phyloP scores from a whole-genome alignment of 2,329 filamentous ascomycete species.

The Fusarium cyanostomum region DNA sequence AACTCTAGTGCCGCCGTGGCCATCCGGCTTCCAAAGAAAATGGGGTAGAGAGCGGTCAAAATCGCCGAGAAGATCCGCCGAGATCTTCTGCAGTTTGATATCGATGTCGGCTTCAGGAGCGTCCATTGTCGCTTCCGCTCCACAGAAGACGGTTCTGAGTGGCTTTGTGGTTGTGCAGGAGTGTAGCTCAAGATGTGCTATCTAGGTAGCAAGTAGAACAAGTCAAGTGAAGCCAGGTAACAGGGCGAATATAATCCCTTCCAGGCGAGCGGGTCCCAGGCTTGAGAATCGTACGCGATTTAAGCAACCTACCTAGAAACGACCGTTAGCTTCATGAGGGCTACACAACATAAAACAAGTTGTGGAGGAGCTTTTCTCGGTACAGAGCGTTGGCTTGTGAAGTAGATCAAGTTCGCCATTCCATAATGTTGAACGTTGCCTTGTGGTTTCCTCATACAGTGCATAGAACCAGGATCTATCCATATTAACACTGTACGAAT shows the following conservation, averaged over 20 bases:
- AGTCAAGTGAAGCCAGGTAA: constrained; percentile 20
- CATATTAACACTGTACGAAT: no score
- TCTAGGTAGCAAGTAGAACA: background rate
- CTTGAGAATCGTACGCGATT: background rate
- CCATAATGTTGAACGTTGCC: no score
- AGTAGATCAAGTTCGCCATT: background rate
- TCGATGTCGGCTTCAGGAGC: constrained; percentile 68
- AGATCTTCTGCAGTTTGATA: constrained; percentile 69
- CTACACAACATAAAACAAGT: no score
- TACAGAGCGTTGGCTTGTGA: background rate
- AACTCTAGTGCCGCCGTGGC: constrained; percentile 53
- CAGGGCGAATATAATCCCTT: background rate
- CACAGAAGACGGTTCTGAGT: background rate
- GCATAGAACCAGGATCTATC: no score
- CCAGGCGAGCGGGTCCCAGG: constrained; percentile 19
- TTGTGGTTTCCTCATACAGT: no score
- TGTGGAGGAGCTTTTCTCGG: background rate
- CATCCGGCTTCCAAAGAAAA: constrained; percentile 63
- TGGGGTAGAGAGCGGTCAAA: constrained; percentile 62
- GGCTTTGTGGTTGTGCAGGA: background rate
- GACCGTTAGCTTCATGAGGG: background rate
- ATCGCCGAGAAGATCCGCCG: constrained; percentile 66
- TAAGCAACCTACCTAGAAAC: no score
- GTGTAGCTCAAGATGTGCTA: background rate
- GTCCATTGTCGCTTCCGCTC: constrained; percentile 59